phyloP scores from a whole-genome alignment of 306 rosid genomes.

The Acacia acuminata region DNA sequence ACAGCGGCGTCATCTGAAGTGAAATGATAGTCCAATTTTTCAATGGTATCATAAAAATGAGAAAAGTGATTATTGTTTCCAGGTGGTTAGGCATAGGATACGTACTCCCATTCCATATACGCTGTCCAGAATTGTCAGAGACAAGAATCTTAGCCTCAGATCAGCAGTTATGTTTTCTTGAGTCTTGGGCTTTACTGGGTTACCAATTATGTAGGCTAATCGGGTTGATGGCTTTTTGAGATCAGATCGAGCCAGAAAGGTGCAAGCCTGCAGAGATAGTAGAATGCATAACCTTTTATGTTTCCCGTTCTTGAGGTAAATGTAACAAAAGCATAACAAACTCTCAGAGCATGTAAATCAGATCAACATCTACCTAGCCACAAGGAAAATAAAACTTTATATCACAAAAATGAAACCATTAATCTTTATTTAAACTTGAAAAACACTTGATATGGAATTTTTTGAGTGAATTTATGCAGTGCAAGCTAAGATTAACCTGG shows the following conservation, averaged over 20 bases:
- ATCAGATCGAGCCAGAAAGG: slow-evolving; percentile 93
- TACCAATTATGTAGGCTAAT: slow-evolving; percentile 83
- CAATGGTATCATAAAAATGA: not conserved
- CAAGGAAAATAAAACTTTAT: slow-evolving; percentile 3
- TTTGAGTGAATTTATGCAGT: not conserved
- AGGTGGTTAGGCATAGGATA: slow-evolving; percentile 31
- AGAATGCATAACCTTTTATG: not conserved
- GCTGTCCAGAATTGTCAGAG: slow-evolving; percentile 91
- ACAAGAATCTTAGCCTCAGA: slow-evolving; percentile 79
- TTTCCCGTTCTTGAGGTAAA: not conserved
- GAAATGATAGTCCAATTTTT: slow-evolving; percentile 33
- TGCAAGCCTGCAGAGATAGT: slow-evolving; percentile 70
- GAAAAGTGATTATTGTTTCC: slow-evolving; percentile 16
- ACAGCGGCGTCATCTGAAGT: slow-evolving; percentile 88
- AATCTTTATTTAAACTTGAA: not conserved
- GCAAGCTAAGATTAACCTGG: slow-evolving; percentile 55
- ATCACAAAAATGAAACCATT: not conserved
- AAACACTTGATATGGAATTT: slow-evolving; percentile 7
- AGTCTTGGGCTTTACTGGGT: slow-evolving; percentile 81
- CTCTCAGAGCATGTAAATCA: slow-evolving; percentile 10
- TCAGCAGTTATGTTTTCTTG: slow-evolving; percentile 89
- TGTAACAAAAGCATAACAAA: slow-evolving; percentile 13
- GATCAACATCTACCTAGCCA: slow-evolving; percentile 2
- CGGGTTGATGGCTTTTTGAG: slow-evolving; percentile 79
- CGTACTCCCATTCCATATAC: slow-evolving; percentile 80